Evolutionary conservation across 202 grass and related monocot genomes (phyloP), one percentile per base, ranked within the genome.

Genomic region (Carex sylvatica): DNA sequence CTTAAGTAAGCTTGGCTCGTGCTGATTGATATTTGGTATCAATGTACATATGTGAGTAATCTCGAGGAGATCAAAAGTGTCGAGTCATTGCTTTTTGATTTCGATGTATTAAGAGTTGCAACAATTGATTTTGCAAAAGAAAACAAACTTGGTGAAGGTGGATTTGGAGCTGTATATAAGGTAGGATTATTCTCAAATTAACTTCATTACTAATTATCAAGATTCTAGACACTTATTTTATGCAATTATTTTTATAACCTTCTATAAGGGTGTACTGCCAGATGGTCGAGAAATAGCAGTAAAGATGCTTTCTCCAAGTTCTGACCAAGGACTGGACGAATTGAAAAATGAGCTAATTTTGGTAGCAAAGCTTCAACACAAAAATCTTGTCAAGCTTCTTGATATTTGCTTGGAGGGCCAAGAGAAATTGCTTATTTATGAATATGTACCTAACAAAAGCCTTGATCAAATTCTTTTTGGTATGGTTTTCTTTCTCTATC

Each of bases 131-230:
- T 97, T 65, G 80, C 82, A 38, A 88, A 92, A 46, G 81, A 68
- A 76, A 93, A 97, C 51, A 97, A 97, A 87, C 89, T 97, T n/a
- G 94, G 94, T 16, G 91, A 97, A 93, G 94, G 94, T 79, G 94
- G 94, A 22, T 97, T 97, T 56, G 94, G 91, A 79, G 79, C 83
- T 6, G 91, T 97, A 82, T 97, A 97, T 81, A 97, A 97, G 94
- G 94, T 91, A 59, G 2, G 0, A 83, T 64, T 31, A 55, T 65
- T 53, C 38, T 66, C 61, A 23, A 28, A 47, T n/a, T 38, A 35
- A 33, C 2, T 55, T n/a, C 6, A 31, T 18, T 54, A 1, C 1
- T 75, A 75, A 30, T 54, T 75, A 54, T 55, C n/a, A n/a, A n/a
- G n/a, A n/a, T n/a, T n/a, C 49, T 9, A 15, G 2, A 12, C 28